A percentile compares a stretch with the other conserved stretches of the same genome.
Evolutionary conservation across 768 basidiomycete species (phyloP).

Genomic region (Pisolithus tinctorius): DNA sequence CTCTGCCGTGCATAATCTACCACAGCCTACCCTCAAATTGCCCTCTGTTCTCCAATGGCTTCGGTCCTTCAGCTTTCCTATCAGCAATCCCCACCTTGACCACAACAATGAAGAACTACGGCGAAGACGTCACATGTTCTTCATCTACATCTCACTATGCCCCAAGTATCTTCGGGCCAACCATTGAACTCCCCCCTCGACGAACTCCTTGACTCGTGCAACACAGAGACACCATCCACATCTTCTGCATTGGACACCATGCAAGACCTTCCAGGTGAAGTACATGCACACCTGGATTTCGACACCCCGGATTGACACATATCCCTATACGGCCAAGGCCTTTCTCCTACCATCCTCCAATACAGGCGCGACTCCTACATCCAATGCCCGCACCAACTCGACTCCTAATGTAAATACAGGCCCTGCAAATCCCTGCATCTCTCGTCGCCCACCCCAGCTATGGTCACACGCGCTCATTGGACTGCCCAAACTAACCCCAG

Average conservation of each 20-base stretch:
- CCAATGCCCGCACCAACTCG: too few species aligned
- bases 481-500: too few species aligned
- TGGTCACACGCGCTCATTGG: too few species aligned
- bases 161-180: conserved; percentile 64
- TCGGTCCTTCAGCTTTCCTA: conserved; percentile 72
- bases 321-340: conserved; percentile 35
- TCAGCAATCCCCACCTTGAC: conserved; percentile 60
- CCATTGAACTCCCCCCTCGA: conserved; percentile 79
- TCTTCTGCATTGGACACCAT: conserved; percentile 10
- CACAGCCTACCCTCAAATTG: conserved; percentile 49
- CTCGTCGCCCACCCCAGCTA: too few species aligned
- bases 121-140: conserved; percentile 54
- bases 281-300: conserved; percentile 3
- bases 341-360: conserved; percentile 12
- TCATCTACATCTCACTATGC: conserved; percentile 34
- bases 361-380: conserved; percentile 22
- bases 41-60: conserved; percentile 71
- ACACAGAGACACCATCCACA: conserved; percentile 10
- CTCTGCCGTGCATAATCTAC: conserved; percentile 3
- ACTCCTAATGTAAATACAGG: too few species aligned
- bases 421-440: too few species aligned
- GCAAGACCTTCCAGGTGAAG: conserved; percentile 16
- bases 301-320: conserved; percentile 4
- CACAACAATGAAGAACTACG: conserved; percentile 70
- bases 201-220: conserved; percentile 47